Evolutionary conservation across 2,329 filamentous ascomycete genomes (phyloP).

Genomic region (Neopestalotiopsis clavispora): DNA sequence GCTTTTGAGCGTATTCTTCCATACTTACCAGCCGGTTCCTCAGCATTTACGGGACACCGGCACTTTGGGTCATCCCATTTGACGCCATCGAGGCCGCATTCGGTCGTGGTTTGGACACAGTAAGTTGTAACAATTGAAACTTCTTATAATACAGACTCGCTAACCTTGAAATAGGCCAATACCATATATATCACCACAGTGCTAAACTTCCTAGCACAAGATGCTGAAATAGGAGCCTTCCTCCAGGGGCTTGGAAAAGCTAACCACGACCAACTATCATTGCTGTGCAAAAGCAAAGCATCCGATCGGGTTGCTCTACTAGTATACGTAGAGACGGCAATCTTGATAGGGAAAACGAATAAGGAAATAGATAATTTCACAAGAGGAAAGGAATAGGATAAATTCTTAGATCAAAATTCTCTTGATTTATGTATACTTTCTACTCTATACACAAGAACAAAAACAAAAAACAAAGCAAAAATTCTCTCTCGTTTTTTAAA

Average conservation of each 20-base stretch:
- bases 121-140: background rate
- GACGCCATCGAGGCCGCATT: background rate
- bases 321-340: background rate
- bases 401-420: too few relatives aligned
- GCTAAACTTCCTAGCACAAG: background rate
- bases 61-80: background rate
- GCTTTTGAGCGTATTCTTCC: too few relatives aligned
- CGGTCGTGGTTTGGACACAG: background rate
- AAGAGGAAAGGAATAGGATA: too few relatives aligned
- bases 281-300: background rate
- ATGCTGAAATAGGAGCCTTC: background rate
- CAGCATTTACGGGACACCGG: background rate
- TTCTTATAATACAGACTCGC: background rate
- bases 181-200: background rate
- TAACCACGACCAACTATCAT: background rate
- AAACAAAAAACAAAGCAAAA: too few relatives aligned
- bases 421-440: too few relatives aligned
- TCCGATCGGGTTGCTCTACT: background rate
- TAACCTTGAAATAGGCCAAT: background rate
- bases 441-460: too few relatives aligned
- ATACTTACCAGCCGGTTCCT: background rate
- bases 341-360: background rate
- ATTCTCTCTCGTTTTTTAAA: background rate
- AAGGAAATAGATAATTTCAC: too few relatives aligned
- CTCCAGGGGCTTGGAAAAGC: background rate